Base-by-base conservation (phyloP, 768 basidiomycete genomes). In the Lentinus brumalis region DNA sequence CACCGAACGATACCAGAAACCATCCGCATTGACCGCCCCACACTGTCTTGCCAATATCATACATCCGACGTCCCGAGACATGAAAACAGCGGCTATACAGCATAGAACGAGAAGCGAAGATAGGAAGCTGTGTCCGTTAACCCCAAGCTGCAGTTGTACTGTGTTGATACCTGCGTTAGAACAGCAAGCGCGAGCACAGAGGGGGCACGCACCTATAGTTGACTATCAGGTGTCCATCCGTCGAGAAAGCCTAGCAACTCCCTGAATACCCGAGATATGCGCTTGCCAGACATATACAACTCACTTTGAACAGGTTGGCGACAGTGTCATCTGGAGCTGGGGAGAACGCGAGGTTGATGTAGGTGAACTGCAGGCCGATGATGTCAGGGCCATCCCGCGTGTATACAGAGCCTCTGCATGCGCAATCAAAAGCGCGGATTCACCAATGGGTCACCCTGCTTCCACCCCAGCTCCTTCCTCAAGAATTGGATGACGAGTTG, bases 401-500 rank as follows among this genome's bases (percentile, higher is more conserved):
- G 14, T 7, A 12, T 8, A 30, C 11, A 18, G 26, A 12, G 9
- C 9, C 14, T 29, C 21, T 18, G 21, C 26, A 14, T 10, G 12
- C 5, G n/a, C 18, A 35, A 15, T 1, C 14, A 46, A 5, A 18
- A 18, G 14, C 14, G 60, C 26, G 30, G 46, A 42, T 87, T 53
- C 66, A 96, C 96, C 74, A 97, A 52, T 73, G 94, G 88, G 66
- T 97, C 96, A 0, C 87, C 84, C 12, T 86, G 76, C 71, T 92
- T 94, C 88, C 92, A 94, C 1, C 88, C 87, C 41, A 98, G 75
- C 71, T 98, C 94, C 69, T 86, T 92, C 64, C 96, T 77, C 74
- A 98, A 71, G 73, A 98, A 97, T 69, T 92, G 88, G 44, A 96
- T 94, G 57, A 98, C 96, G 8, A 94, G 92, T 73, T 97, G 94